A percentile compares a stretch with the other conserved stretches of the same genome.
phyloP scores from a whole-genome alignment of 768 basidiomycete genomes.

The Russula lepida region DNA sequence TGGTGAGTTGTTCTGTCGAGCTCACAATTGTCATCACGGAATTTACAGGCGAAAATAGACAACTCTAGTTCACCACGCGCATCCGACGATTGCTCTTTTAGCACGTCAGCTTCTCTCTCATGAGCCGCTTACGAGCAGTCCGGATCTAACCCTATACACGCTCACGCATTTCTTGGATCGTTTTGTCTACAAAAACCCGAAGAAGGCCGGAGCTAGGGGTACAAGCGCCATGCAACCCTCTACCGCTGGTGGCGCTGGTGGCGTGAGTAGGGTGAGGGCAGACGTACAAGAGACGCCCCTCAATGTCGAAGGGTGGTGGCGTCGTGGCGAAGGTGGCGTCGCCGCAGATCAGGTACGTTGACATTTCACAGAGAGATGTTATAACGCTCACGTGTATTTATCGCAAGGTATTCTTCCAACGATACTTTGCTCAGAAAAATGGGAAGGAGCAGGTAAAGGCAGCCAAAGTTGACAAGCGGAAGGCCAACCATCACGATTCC shows the following conservation, averaged over 20 bases:
- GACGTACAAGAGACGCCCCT: slow-evolving; percentile 45
- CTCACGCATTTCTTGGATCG: slow-evolving; percentile 93
- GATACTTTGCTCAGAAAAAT: slow-evolving; percentile 72
- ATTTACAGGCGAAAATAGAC: slow-evolving; percentile 36
- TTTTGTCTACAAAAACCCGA: slow-evolving; percentile 95
- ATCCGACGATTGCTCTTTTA: slow-evolving; percentile 83
- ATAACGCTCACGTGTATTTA: background rate
- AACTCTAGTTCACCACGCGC: slow-evolving; percentile 78
- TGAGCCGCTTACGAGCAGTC: slow-evolving; percentile 67
- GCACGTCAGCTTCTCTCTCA: slow-evolving; percentile 70
- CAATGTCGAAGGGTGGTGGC: slow-evolving; percentile 72
- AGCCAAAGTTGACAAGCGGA: slow-evolving; percentile 40
- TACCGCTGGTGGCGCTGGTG: slow-evolving; percentile 50
- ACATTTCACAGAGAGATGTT: background rate
- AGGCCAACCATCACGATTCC: slow-evolving; percentile 31
- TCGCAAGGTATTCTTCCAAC: slow-evolving; percentile 78
- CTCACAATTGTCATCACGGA: background rate
- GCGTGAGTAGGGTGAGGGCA: slow-evolving; percentile 65
- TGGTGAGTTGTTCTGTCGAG: slow-evolving; percentile 43
- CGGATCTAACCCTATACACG: slow-evolving; percentile 88
- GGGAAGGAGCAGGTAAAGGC: slow-evolving; percentile 43
- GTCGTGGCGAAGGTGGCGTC: slow-evolving; percentile 56
- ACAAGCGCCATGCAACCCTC: slow-evolving; percentile 94
- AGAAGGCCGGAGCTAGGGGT: slow-evolving; percentile 64
- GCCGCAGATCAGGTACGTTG: slow-evolving; percentile 75